Conservation (phyloP, 139 green algal genomes). For the Chlamydomonas incerta region DNA sequence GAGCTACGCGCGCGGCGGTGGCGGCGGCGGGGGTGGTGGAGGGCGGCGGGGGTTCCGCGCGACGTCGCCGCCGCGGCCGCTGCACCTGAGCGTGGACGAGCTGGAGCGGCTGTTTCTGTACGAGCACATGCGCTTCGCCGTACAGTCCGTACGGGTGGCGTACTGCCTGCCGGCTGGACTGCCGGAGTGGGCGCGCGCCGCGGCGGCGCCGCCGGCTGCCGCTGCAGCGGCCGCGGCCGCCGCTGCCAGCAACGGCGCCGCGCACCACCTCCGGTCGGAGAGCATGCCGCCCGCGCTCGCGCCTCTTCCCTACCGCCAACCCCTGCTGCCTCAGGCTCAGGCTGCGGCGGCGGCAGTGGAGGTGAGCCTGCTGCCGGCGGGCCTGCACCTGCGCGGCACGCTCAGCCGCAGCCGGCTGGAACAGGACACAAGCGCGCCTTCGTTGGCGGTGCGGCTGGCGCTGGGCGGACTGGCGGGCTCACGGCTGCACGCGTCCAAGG, state of each 20-base stretch:
- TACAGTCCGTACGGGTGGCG: not conserved
- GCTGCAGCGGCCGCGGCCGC: not conserved
- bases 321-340: not conserved
- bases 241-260: not conserved
- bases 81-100: not conserved
- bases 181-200: not conserved
- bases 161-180: not conserved
- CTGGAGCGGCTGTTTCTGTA: slow-evolving; percentile 21
- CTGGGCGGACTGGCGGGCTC: not conserved
- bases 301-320: not conserved
- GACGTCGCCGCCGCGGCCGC: not conserved
- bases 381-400: not conserved
- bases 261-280: too few relatives aligned
- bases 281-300: too few relatives aligned
- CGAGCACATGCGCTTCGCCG: slow-evolving; percentile 31
- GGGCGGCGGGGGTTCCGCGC: too few relatives aligned
- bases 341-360: not conserved
- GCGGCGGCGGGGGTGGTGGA: not conserved
- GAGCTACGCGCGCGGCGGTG: not conserved
- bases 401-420: slow-evolving; percentile 6
- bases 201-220: not conserved
- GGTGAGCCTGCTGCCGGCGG: not conserved
- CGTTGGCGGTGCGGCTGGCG: not conserved
- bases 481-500: not conserved
- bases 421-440: not conserved